These are phyloP conservation scores for Gastrolobium villosum DNA, from an alignment of 306 rosid species.

Conservation along the genomic window DNA sequence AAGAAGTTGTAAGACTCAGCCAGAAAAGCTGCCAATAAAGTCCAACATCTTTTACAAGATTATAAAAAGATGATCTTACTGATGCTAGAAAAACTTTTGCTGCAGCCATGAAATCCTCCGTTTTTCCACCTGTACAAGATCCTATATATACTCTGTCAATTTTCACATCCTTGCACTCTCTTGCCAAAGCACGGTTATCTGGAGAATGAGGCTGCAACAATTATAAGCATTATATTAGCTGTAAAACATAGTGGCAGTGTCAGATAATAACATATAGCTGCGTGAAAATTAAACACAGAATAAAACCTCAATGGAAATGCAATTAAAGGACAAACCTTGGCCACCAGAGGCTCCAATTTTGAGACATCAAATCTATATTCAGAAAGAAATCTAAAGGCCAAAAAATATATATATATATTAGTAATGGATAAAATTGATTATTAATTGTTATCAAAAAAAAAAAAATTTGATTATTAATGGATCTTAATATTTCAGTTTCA, in stretches of 20 bases:
- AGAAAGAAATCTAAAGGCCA: conserved; percentile 70
- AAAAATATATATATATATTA: conserved; percentile 16
- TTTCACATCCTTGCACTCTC: conserved; percentile 97
- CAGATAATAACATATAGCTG: neutral
- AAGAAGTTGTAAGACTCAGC: neutral
- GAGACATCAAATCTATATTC: conserved; percentile 90
- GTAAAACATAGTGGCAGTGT: conserved; percentile 1
- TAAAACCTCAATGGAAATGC: conserved; percentile 20
- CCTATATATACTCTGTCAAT: conserved; percentile 93
- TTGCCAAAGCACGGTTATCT: conserved; percentile 93
- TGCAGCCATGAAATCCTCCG: conserved; percentile 87
- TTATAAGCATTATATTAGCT: conserved; percentile 34
- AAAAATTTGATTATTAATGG: neutral
- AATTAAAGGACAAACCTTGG: conserved; percentile 68
- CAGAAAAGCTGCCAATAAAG: conserved; percentile 28
- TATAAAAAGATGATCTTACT: conserved; percentile 57
- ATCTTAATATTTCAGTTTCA: neutral
- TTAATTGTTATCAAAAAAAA: too few relatives aligned
- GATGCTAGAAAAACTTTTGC: conserved; percentile 88
- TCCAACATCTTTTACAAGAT: neutral
- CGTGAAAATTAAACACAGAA: conserved; percentile 8
- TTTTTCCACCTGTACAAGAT: conserved; percentile 97
- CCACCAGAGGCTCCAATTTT: conserved; percentile 90
- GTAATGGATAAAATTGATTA: conserved; percentile 34
- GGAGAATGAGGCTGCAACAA: conserved; percentile 96